These are phyloP conservation scores for Lepidium aucheri DNA, from an alignment of 345 rosid genomes.

Conservation along the genomic window DNA sequence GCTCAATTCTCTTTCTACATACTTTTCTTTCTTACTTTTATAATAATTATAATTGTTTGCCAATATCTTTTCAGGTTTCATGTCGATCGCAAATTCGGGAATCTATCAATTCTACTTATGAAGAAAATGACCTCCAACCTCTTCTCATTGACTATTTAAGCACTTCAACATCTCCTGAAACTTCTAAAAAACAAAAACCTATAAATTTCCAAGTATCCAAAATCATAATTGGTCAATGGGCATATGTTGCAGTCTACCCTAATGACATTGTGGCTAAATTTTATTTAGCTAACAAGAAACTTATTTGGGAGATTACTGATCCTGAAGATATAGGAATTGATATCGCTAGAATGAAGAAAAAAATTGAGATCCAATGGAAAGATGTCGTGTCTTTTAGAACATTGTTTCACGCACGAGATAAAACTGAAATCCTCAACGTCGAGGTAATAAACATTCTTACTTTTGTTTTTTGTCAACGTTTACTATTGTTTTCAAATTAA, in stretches of 20 bases:
- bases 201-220: background rate
- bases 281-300: slow-evolving; percentile 44
- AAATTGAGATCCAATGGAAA: slow-evolving; percentile 38
- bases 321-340: background rate
- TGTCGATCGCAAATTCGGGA: background rate
- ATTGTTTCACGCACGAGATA: background rate
- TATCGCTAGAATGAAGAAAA: slow-evolving; percentile 25
- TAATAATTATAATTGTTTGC: too few species aligned
- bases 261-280: slow-evolving; percentile 52
- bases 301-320: slow-evolving; percentile 58
- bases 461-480: too few species aligned
- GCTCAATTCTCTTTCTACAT: too few species aligned
- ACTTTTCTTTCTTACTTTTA: too few species aligned
- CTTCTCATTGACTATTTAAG: background rate
- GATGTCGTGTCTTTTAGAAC: slow-evolving; percentile 23
- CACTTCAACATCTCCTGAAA: background rate
- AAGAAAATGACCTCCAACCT: background rate
- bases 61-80: too few species aligned
- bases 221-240: slow-evolving; percentile 10
- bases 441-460: slow-evolving; percentile 23
- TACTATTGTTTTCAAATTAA: too few species aligned
- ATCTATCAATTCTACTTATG: background rate
- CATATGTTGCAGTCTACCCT: background rate
- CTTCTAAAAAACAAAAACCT: background rate
- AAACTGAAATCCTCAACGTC: slow-evolving; percentile 22